These are phyloP conservation scores for Cryptococcus floricola DNA, from an alignment of 1,284 basidiomycete species.

Conservation along the genomic window DNA sequence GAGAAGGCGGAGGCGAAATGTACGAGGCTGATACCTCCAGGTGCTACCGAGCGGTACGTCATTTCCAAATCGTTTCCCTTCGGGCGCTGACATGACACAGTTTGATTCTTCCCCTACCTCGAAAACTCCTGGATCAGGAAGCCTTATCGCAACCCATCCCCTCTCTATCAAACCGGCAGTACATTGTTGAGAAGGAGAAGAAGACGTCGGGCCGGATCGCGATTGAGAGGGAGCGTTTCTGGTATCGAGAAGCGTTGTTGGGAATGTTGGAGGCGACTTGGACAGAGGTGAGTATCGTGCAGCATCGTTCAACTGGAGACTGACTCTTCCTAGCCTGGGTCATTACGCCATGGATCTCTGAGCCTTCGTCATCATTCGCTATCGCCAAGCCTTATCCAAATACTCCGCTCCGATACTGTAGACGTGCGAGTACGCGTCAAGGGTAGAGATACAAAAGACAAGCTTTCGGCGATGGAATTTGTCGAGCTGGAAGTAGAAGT, in stretches of 20 bases:
- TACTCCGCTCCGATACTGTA: constrained; percentile 64
- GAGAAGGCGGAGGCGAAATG: background rate
- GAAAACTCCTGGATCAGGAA: constrained; percentile 61
- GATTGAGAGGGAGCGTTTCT: constrained; percentile 74
- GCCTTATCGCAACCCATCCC: constrained; percentile 68
- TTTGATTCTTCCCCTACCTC: constrained; percentile 71
- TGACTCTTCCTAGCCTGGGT: constrained; percentile 59
- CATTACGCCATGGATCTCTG: constrained; percentile 66
- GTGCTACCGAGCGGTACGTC: constrained; percentile 70
- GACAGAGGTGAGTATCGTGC: constrained; percentile 63
- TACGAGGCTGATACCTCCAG: constrained; percentile 68
- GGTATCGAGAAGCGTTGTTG: constrained; percentile 86
- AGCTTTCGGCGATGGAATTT: constrained; percentile 59
- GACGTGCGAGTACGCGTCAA: constrained; percentile 51
- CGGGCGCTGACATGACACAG: constrained; percentile 49
- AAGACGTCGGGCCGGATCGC: constrained; percentile 60
- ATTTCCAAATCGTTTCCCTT: background rate
- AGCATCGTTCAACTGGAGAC: background rate
- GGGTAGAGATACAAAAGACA: constrained; percentile 34
- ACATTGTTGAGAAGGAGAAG: constrained; percentile 73
- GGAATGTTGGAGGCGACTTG: constrained; percentile 65
- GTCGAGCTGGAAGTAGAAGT: constrained; percentile 52
- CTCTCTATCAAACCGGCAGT: constrained; percentile 80
- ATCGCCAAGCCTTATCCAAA: constrained; percentile 69
- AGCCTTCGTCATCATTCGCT: constrained; percentile 71